Percentiles rank a stretch among this genome's conserved stretches.
These are phyloP conservation scores for Spiraea crenata DNA, from an alignment of 331 rosid genomes.

Conservation along the genomic window DNA sequence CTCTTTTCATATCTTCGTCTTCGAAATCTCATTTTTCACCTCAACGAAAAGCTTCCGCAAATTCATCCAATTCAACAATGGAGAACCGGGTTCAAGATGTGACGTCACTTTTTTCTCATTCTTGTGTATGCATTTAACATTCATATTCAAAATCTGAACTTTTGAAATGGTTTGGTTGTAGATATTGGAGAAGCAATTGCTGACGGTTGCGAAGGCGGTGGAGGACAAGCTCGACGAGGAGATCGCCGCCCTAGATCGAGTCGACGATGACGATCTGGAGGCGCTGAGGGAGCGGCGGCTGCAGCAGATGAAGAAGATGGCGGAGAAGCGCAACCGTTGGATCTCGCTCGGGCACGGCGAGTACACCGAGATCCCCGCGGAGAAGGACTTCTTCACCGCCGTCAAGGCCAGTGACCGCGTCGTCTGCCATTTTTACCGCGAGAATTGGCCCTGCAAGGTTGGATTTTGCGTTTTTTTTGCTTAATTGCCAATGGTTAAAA, in stretches of 20 bases:
- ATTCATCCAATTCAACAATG: slow-evolving; percentile 11
- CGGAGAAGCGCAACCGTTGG: slow-evolving; percentile 96
- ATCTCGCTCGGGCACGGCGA: slow-evolving; percentile 87
- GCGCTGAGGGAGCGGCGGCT: slow-evolving; percentile 79
- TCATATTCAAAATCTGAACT: neutral
- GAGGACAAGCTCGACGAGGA: slow-evolving; percentile 91
- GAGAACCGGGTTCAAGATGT: slow-evolving; percentile 23
- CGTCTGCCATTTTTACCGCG: slow-evolving; percentile 95
- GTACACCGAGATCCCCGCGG: slow-evolving; percentile 67
- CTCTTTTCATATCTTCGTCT: neutral
- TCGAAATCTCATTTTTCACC: slow-evolving; percentile 5
- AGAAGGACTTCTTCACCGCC: slow-evolving; percentile 88
- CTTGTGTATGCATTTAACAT: too few relatives aligned
- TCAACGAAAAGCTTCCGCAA: neutral
- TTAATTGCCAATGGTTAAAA: neutral
- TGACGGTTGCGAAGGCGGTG: slow-evolving; percentile 81
- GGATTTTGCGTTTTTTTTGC: neutral
- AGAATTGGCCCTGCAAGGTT: slow-evolving; percentile 99
- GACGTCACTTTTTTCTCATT: neutral
- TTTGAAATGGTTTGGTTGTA: neutral
- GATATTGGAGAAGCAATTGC: slow-evolving; percentile 76
- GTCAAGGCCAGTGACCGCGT: slow-evolving; percentile 98
- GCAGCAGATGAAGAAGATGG: slow-evolving; percentile 97
- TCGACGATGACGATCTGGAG: slow-evolving; percentile 78
- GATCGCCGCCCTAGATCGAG: slow-evolving; percentile 80